Conservation (phyloP, 1,284 basidiomycete species). For the Phlebopus sp. region DNA sequence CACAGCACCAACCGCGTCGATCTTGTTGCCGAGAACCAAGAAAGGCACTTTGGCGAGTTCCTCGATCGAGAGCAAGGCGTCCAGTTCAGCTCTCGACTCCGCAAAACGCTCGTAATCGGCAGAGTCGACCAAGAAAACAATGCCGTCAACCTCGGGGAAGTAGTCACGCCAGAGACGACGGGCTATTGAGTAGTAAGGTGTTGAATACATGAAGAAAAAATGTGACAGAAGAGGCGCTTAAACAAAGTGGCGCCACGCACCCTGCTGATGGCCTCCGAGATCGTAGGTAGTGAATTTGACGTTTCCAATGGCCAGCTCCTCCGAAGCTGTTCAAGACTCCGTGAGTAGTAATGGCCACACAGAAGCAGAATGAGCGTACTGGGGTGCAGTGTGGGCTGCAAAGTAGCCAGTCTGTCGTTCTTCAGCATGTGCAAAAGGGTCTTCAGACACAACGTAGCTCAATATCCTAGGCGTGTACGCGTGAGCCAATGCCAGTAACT, state of each 20-base stretch:
- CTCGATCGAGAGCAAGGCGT: slow-evolving; percentile 93
- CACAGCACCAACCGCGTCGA: slow-evolving; percentile 96
- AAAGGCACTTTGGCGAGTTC: slow-evolving; percentile 95
- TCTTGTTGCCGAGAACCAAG: slow-evolving; percentile 99
- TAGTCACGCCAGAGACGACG: slow-evolving; percentile 99
- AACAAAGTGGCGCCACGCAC: slow-evolving; percentile 42
- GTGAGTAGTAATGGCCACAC: slow-evolving; percentile 1
- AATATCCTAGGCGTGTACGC: neutral
- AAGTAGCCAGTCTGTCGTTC: slow-evolving; percentile 96
- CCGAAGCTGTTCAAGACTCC: slow-evolving; percentile 69
- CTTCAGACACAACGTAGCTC: slow-evolving; percentile 43
- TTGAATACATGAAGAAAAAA: slow-evolving; percentile 4
- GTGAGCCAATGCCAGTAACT: slow-evolving; percentile 24
- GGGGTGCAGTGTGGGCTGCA: slow-evolving; percentile 99
- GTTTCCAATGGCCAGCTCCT: slow-evolving; percentile 98
- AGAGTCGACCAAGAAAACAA: slow-evolving; percentile 97
- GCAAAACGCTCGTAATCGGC: slow-evolving; percentile 95
- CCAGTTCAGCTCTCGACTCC: slow-evolving; percentile 96
- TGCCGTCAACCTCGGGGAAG: slow-evolving; percentile 99
- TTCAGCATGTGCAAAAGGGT: slow-evolving; percentile 99
- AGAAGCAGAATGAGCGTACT: slow-evolving; percentile 51
- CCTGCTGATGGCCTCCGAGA: slow-evolving; percentile 96
- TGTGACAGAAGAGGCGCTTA: slow-evolving; percentile 6
- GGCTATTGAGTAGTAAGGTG: slow-evolving; percentile 58
- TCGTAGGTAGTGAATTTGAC: slow-evolving; percentile 99